phyloP scores from a whole-genome alignment of 345 rosid species.

The Abelmoschus esculentus region DNA sequence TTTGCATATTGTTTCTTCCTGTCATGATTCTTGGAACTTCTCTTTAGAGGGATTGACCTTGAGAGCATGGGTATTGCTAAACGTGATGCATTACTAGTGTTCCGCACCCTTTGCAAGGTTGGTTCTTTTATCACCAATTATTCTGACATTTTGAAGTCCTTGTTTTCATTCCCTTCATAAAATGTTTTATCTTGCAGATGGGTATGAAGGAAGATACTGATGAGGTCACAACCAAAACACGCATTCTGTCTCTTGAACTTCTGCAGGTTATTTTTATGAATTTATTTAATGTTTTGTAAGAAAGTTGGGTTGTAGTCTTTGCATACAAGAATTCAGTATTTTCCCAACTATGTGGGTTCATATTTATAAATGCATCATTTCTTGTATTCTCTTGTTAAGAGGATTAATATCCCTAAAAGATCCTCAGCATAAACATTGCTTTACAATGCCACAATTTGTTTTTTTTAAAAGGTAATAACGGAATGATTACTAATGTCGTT shows the following conservation, averaged over 20 bases:
- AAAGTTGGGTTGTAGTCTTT: not conserved
- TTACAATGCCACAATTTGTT: not conserved
- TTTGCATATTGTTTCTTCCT: conserved; percentile 5
- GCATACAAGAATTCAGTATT: not conserved
- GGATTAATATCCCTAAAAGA: not conserved
- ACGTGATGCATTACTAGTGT: conserved; percentile 89
- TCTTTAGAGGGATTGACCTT: conserved; percentile 77
- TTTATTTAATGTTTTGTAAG: conserved; percentile 5
- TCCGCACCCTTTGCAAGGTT: conserved; percentile 99
- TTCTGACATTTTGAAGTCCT: conserved; percentile 21
- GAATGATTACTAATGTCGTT: not conserved
- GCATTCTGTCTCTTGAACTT: conserved; percentile 93
- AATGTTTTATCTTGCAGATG: conserved; percentile 49
- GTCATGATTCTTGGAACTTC: not conserved
- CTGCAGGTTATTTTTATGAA: conserved; percentile 56
- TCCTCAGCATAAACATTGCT: not conserved
- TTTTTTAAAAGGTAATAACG: not conserved
- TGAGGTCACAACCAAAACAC: conserved; percentile 86
- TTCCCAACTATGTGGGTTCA: not conserved
- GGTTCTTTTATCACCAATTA: conserved; percentile 16
- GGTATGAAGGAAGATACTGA: conserved; percentile 86
- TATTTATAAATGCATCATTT: not conserved
- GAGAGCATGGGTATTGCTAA: conserved; percentile 93
- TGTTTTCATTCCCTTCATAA: conserved; percentile 13
- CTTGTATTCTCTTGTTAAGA: not conserved